Base-by-base conservation (phyloP, 116 monocot species). In the Cymodocea nodosa region DNA sequence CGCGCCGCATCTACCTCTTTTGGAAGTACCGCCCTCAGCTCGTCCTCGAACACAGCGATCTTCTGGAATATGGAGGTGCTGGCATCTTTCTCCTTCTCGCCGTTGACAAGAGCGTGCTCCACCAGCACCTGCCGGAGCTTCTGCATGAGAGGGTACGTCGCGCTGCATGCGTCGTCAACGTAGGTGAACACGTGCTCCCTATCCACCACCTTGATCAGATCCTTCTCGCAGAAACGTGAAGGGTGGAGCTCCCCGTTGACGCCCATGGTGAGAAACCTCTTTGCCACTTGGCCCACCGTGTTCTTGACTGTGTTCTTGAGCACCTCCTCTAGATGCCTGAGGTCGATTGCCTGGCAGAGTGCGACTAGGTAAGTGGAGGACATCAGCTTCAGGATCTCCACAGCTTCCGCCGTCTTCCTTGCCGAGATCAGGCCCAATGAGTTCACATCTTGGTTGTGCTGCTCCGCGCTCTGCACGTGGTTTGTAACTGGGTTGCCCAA, bases 391-490 rank as follows among this genome's bases (percentile, higher is more conserved):
- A 86, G 48, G 25, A 86, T 77, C 54, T 79, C 68, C 30, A 82
- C 69, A 2, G 86, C 79, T 54, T 86, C 86, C 6, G 76, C 79
- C n/a, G 79, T 82, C 77, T 85, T 85, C 56, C 85, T 51, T 15
- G 85, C 63, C 0, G 87, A 83, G 59, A 87, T 83, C 50, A 87
- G 76, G 3, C 87, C 87, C 15, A 87, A 71, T 5, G 87, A 87
- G 74, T 87, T 87, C 20, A 87, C 83, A 65, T 87, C 87, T 68
- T 87, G 87, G 78, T 87, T 87, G 75, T 87, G 87, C 76, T 87
- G 87, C 74, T 87, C 87, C 15, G 87, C 87, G 78, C 87, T 87
- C 78, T 87, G 83, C 19, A 87, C 87, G 62, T 87, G 87, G 76
- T 75, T 87, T 3, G 87, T 87, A 17, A 87, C 87, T 4, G 87